phyloP scores from a whole-genome alignment of 257 asterid species.

The Pogostemon cablin region DNA sequence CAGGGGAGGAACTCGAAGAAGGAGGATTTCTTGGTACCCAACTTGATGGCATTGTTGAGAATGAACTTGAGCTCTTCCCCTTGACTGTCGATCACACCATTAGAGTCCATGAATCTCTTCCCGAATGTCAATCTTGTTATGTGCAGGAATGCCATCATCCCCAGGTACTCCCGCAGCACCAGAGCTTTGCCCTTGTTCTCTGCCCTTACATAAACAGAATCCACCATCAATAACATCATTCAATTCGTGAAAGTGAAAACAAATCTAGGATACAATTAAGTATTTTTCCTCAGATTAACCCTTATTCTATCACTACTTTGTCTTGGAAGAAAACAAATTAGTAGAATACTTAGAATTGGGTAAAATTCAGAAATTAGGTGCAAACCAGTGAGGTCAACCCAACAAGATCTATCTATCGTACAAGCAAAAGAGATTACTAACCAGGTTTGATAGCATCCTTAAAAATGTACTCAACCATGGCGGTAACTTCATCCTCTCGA shows the following conservation, averaged over 20 bases:
- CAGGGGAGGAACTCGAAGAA: slow-evolving; percentile 65
- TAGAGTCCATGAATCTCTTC: slow-evolving; percentile 64
- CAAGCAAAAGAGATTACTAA: not conserved
- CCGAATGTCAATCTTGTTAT: slow-evolving; percentile 82
- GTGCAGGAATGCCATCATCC: slow-evolving; percentile 78
- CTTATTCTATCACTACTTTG: no score
- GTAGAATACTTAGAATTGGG: not conserved
- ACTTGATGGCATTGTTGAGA: slow-evolving; percentile 50
- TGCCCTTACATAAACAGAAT: slow-evolving; percentile 21
- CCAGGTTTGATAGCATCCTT: slow-evolving; percentile 61
- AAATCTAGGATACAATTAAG: no score
- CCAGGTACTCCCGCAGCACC: slow-evolving; percentile 62
- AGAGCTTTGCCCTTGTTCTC: slow-evolving; percentile 60
- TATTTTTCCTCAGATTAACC: no score
- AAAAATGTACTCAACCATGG: slow-evolving; percentile 73
- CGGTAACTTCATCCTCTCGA: slow-evolving; percentile 80
- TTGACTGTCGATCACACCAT: slow-evolving; percentile 61
- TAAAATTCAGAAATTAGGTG: not conserved
- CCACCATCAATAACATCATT: no score
- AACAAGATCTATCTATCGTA: not conserved
- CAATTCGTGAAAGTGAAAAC: no score
- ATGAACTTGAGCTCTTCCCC: slow-evolving; percentile 77
- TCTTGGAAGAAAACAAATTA: not conserved
- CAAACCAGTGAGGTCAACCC: not conserved
- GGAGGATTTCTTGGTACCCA: slow-evolving; percentile 51